phyloP scores from a whole-genome alignment of 2,329 filamentous ascomycete genomes.

The Stemphylium vesicarium region DNA sequence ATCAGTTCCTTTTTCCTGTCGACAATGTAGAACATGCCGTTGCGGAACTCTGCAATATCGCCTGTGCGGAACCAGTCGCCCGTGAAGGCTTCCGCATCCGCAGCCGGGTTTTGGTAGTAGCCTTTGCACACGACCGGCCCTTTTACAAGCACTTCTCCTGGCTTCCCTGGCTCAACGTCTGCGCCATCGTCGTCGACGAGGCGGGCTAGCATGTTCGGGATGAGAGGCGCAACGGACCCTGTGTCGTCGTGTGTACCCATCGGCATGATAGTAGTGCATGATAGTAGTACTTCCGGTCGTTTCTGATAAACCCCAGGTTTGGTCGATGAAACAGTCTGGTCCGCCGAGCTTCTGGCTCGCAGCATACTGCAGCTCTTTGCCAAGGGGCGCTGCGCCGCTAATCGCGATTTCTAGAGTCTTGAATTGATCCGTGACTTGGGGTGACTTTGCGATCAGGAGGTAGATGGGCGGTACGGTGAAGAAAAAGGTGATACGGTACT shows the following conservation, averaged over 20 bases:
- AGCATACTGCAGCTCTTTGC: constrained; percentile 59
- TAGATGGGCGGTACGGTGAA: constrained; percentile 68
- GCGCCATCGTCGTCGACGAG: constrained; percentile 44
- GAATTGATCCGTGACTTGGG: constrained; percentile 63
- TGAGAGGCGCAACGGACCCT: constrained; percentile 55
- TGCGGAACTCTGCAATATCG: constrained; percentile 45
- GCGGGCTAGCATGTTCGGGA: constrained; percentile 48
- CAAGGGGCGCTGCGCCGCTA: constrained; percentile 64
- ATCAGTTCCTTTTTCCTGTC: constrained; percentile 55
- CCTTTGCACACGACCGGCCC: constrained; percentile 48
- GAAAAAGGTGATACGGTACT: constrained; percentile 60
- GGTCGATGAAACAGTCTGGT: constrained; percentile 53
- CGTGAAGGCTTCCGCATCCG: constrained; percentile 38
- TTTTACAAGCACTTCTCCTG: constrained; percentile 45
- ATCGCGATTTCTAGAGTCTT: constrained; percentile 56
- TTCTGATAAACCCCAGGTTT: constrained; percentile 67
- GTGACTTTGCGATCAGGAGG: constrained; percentile 64
- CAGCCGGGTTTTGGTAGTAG: constrained; percentile 46
- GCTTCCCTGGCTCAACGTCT: constrained; percentile 40
- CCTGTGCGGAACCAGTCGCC: constrained; percentile 49
- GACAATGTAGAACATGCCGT: constrained; percentile 52
- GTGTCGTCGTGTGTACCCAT: constrained; percentile 52
- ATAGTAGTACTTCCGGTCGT: constrained; percentile 58
- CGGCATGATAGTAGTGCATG: constrained; percentile 57
- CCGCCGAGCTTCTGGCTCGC: constrained; percentile 59